phyloP scores from a whole-genome alignment of 176 grass and related monocot genomes.

The Elymus sibiricus region DNA sequence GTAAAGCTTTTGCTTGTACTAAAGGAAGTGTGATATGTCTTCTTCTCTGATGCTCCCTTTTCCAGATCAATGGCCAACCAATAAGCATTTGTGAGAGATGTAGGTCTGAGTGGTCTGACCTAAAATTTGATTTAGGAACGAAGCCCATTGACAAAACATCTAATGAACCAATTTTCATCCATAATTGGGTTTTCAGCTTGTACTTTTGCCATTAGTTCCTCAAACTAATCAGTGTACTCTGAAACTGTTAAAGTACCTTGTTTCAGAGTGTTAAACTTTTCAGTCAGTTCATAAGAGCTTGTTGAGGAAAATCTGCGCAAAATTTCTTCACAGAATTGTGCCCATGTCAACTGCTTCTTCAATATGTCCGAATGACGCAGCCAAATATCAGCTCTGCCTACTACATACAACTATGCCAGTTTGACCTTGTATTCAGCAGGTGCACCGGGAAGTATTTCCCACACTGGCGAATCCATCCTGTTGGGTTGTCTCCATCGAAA shows the following conservation, averaged over 20 bases:
- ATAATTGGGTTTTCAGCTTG: background rate
- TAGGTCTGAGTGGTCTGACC: too few species aligned
- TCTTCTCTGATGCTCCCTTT: too few species aligned
- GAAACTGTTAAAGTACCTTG: background rate
- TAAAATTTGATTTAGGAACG: background rate
- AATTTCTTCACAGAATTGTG: background rate
- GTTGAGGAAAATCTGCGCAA: background rate
- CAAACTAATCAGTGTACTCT: background rate
- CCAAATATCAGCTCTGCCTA: too few species aligned
- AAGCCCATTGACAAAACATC: background rate
- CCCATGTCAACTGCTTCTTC: background rate
- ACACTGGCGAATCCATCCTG: background rate
- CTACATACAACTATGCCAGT: too few species aligned
- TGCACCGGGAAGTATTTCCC: background rate
- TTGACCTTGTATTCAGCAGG: too few species aligned
- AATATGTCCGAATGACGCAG: background rate
- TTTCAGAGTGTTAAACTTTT: background rate
- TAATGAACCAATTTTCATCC: background rate
- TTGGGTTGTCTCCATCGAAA: background rate
- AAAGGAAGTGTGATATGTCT: too few species aligned
- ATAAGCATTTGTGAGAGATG: too few species aligned
- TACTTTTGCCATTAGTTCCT: background rate
- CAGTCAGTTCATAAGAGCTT: background rate
- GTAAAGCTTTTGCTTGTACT: too few species aligned
- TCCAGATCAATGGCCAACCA: too few species aligned